Evolutionary conservation across 2,329 filamentous ascomycete genomes (phyloP), one percentile per base, ranked within the genome.

Genomic region (Phaeosphaeriaceae sp.): DNA sequence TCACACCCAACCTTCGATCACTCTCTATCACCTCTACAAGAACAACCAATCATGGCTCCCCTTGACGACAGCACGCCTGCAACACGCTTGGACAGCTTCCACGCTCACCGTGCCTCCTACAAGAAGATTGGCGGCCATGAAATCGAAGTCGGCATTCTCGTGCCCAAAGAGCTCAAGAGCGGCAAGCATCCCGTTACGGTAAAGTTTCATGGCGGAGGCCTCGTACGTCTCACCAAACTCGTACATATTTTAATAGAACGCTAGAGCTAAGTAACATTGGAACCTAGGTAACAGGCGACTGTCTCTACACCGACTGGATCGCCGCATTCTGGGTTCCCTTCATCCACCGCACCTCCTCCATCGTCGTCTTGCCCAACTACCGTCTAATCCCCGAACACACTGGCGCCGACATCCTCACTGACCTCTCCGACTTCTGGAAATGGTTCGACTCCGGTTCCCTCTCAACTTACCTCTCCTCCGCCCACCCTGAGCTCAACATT

Each of bases 311-410:
- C 0, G 59, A 68, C 19, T 78, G 74, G 74, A 71, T 73, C 51
- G 59, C 67, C 2, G 61, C 67, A 9, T 78, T 64, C 52, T 68
- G 79, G 8, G 66, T 83, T 8, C 74, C 81, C 8, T 72, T 82
- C 42, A 73, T 78, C 23, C 70, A 74, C 1, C 61, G 69, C 24
- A 75, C 79, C 50, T 67, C 67, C 15, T 81, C 83, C n/a, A 79
- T 86, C 47, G 72, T 82, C 24, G 65, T 86, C 7, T 72, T 78
- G 1, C 80, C 82, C 0, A 81, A 84, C 67, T 83, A 86, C 72
- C 83, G 83, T 9, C 79, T 86, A 3, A 60, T 83, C n/a, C 84
- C 84, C 22, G 83, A 85, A 58, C 74, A 80, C 54, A 81, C 56
- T 21, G 81, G 81, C 32, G 49, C 71, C 2, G 80, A 85, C 17